These are phyloP conservation scores for Claviceps sorghi DNA, from an alignment of 2,329 filamentous ascomycete genomes.

Conservation along the genomic window DNA sequence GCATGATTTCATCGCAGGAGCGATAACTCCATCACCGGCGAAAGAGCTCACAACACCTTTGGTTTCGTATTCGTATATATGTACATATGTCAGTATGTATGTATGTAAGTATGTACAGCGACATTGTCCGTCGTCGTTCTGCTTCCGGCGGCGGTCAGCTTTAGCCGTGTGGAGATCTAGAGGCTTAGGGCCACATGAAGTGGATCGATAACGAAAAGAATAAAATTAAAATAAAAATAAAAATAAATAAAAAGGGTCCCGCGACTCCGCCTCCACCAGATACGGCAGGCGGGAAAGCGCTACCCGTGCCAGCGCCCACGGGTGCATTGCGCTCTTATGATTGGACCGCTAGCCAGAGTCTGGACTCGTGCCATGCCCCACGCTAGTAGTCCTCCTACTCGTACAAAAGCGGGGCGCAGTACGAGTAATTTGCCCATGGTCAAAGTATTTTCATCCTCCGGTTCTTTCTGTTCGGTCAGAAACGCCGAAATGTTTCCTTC, in stretches of 20 bases:
- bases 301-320: background rate
- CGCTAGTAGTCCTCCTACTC: too few relatives aligned
- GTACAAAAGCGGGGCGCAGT: too few relatives aligned
- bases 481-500: background rate
- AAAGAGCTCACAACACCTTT: background rate
- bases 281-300: background rate
- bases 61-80: background rate
- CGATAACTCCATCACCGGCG: background rate
- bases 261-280: background rate
- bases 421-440: background rate
- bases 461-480: too few relatives aligned
- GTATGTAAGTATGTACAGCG: too few relatives aligned
- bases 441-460: background rate
- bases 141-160: too few relatives aligned
- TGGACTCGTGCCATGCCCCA: too few relatives aligned
- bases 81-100: too few relatives aligned
- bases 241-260: background rate
- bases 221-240: too few relatives aligned
- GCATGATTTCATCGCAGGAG: background rate
- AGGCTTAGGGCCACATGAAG: too few relatives aligned
- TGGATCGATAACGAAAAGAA: too few relatives aligned
- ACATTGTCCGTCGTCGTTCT: too few relatives aligned
- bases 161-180: too few relatives aligned
- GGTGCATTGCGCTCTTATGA: background rate
- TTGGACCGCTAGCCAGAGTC: background rate